phyloP scores from a whole-genome alignment of 2,329 filamentous ascomycete species.

The Aspergillus neotritici region DNA sequence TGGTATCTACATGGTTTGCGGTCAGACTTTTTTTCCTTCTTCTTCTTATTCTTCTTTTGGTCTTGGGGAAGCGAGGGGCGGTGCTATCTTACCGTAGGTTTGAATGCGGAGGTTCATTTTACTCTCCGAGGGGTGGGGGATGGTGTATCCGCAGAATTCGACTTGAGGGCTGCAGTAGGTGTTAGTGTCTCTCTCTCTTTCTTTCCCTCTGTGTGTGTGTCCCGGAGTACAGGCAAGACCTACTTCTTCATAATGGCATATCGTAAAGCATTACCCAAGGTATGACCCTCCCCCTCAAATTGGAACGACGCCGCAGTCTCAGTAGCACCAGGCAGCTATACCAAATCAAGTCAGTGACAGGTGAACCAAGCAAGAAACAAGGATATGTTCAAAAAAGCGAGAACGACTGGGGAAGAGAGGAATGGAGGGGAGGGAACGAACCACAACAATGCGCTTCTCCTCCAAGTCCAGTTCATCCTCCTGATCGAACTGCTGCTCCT shows the following conservation, averaged over 20 bases:
- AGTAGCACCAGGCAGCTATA: constrained; percentile 72
- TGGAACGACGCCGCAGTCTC: constrained; percentile 92
- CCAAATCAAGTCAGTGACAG: not conserved
- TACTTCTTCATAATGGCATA: constrained; percentile 99
- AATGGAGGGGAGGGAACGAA: constrained; percentile 40
- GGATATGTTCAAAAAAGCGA: not conserved
- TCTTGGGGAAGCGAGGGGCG: no score
- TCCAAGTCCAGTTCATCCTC: constrained; percentile 35
- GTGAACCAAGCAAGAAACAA: not conserved
- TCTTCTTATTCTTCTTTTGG: no score
- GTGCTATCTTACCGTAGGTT: constrained; percentile 69
- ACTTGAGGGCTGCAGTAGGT: constrained; percentile 67
- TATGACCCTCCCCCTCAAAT: constrained; percentile 90
- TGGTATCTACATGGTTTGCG: constrained; percentile 60
- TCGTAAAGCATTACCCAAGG: constrained; percentile 84
- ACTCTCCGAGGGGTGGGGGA: constrained; percentile 89
- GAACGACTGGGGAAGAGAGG: not conserved
- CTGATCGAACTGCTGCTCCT: constrained; percentile 45
- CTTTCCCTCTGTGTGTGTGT: no score
- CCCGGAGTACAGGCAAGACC: constrained; percentile 21
- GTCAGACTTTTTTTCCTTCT: no score
- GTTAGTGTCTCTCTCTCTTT: constrained; percentile 4
- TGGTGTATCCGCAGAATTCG: constrained; percentile 97
- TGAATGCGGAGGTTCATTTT: constrained; percentile 98
- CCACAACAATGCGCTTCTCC: constrained; percentile 58